Conservation (phyloP, 352 stramenopile genomes). For the Phytophthora sp. region DNA sequence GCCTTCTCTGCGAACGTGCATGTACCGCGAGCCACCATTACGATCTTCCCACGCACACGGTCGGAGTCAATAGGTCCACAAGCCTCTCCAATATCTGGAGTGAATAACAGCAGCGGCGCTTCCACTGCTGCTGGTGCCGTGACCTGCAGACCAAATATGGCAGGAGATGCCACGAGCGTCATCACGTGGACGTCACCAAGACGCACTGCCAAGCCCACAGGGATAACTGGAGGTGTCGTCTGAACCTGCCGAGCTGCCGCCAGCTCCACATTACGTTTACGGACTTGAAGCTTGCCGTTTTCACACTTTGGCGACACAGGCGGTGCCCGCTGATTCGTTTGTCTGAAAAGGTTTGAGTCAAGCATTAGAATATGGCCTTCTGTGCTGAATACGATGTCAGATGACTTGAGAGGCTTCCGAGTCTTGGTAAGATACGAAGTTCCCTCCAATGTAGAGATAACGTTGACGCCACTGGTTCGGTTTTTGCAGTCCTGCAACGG, state of each 20-base stretch:
- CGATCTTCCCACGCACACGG: slow-evolving; percentile 58
- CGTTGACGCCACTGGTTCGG: slow-evolving; percentile 4
- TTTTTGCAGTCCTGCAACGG: slow-evolving; percentile 7
- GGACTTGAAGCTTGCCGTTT: slow-evolving; percentile 53
- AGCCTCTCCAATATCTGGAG: slow-evolving; percentile 47
- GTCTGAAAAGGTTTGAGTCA: slow-evolving; percentile 58
- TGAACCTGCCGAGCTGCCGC: slow-evolving; percentile 20
- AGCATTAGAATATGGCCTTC: slow-evolving; percentile 84
- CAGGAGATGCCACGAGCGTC: slow-evolving; percentile 71
- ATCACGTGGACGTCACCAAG: slow-evolving; percentile 63
- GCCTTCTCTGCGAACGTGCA: slow-evolving; percentile 87
- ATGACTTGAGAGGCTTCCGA: slow-evolving; percentile 57
- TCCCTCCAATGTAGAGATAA: slow-evolving; percentile 9
- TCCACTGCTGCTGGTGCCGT: slow-evolving; percentile 51
- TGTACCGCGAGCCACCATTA: slow-evolving; percentile 69
- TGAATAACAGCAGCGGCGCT: slow-evolving; percentile 56
- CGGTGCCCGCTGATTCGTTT: slow-evolving; percentile 1
- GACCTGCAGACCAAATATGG: slow-evolving; percentile 67
- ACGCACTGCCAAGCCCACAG: slow-evolving; percentile 67
- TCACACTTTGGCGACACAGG: slow-evolving; percentile 42
- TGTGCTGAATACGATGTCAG: slow-evolving; percentile 83
- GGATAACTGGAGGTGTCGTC: slow-evolving; percentile 25
- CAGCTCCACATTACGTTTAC: slow-evolving; percentile 47
- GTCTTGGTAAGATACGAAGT: slow-evolving; percentile 14
- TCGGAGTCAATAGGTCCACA: slow-evolving; percentile 43